Evolutionary conservation across 169 alveolate species (phyloP).

Genomic region (Eimeria sp.): DNA sequence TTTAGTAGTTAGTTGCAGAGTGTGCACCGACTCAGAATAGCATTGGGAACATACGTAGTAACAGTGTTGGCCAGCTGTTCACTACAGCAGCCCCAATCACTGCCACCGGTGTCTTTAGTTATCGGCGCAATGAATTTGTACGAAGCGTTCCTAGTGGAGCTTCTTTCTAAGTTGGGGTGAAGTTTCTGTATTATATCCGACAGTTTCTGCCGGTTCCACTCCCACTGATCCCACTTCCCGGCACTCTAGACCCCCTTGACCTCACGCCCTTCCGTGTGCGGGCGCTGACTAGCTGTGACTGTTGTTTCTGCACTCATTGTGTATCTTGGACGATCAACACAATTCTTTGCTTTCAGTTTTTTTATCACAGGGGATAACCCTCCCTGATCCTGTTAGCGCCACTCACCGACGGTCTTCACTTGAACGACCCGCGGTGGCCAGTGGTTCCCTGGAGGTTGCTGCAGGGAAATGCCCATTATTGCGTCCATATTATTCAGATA

Average conservation of each 20-base stretch:
- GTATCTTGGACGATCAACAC: not conserved
- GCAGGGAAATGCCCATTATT: not conserved
- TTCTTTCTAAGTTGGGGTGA: not conserved
- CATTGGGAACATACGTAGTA: not conserved
- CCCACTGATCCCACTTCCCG: not conserved
- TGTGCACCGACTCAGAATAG: not conserved
- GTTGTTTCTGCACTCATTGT: conserved; percentile 2
- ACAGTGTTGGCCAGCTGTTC: not conserved
- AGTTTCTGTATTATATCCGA: not conserved
- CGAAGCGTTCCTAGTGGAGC: not conserved
- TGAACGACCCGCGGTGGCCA: conserved; percentile 63
- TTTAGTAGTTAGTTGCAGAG: not conserved
- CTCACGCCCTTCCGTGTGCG: not conserved
- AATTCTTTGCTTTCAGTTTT: not conserved
- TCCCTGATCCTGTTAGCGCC: not conserved
- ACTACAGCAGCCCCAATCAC: conserved; percentile 2
- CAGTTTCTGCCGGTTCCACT: not conserved
- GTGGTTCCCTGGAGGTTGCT: not conserved
- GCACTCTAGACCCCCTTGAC: not conserved
- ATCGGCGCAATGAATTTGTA: not conserved
- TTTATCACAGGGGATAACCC: not conserved
- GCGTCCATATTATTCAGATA: not conserved
- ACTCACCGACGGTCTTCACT: not conserved
- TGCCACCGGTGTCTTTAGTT: conserved; percentile 22
- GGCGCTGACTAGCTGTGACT: not conserved